Percentiles rank a stretch among this genome's conserved stretches.
Conservation (phyloP, 148 eudicot species). For the Vaccinium corymbosum region DNA sequence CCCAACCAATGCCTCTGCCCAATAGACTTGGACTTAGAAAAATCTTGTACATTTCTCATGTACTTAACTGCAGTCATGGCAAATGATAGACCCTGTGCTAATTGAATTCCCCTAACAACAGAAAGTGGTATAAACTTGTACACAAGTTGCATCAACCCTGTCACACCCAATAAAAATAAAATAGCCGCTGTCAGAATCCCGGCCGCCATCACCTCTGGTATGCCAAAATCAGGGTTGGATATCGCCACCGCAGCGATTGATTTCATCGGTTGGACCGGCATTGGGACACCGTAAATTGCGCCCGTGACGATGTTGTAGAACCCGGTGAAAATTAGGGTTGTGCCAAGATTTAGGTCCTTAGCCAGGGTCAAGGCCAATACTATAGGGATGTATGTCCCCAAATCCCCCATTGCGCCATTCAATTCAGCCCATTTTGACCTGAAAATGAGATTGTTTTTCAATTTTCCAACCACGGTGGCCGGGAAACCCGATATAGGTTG, state of each 20-base stretch:
- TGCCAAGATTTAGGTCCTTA: slow-evolving; percentile 74
- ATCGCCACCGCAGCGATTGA: slow-evolving; percentile 83
- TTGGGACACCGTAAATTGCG: slow-evolving; percentile 75
- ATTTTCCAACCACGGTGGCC: slow-evolving; percentile 15
- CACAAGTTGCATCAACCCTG: slow-evolving; percentile 68
- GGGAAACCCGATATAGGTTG: background rate
- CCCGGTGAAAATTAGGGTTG: slow-evolving; percentile 83
- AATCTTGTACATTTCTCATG: slow-evolving; percentile 56
- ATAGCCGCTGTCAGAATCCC: slow-evolving; percentile 70
- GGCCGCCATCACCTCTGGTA: slow-evolving; percentile 81
- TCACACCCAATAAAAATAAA: slow-evolving; percentile 57
- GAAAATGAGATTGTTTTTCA: slow-evolving; percentile 47
- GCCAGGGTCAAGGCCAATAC: slow-evolving; percentile 73
- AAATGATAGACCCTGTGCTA: slow-evolving; percentile 78
- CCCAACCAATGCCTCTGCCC: slow-evolving; percentile 77
- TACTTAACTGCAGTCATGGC: slow-evolving; percentile 84
- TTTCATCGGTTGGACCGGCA: slow-evolving; percentile 98
- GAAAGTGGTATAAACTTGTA: slow-evolving; percentile 63
- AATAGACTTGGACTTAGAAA: slow-evolving; percentile 52
- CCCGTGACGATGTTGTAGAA: slow-evolving; percentile 70
- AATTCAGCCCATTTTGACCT: slow-evolving; percentile 74
- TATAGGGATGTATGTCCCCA: slow-evolving; percentile 89
- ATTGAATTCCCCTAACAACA: slow-evolving; percentile 84
- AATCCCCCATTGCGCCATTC: slow-evolving; percentile 91
- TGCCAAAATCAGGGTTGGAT: slow-evolving; percentile 51